Base-by-base conservation (phyloP, 2,329 filamentous ascomycete genomes). In the Gaeumannomyces tritici region DNA sequence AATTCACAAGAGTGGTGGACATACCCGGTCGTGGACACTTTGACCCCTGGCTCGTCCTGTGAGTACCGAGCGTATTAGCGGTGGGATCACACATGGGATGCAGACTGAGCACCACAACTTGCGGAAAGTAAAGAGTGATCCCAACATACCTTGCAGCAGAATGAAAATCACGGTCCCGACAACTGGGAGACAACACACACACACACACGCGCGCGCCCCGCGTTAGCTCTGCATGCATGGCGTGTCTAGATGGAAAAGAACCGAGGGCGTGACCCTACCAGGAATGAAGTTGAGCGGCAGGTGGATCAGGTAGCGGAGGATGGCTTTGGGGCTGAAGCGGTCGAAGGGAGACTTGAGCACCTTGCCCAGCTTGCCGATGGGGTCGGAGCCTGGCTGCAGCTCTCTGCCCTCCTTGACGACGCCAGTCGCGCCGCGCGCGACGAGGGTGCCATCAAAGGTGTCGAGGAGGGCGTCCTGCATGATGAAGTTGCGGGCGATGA, bases 281-380 rank as follows among this genome's bases (percentile, higher is more conserved):
- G 93, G 93, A 61, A 98, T 92, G 72, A 96, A 92, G 77, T 97
- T 98, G 64, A 98, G 81, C 13, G 93, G 93, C 55, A 96, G 80
- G 72, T 96, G 95, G 76, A 97, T 84, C 66, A 96, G 72, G 69
- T 93, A 93, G 64, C 90, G 81, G 54, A 96, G 77, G 57, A 96
- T 74, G 9, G 88, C 86, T 69, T 79, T 84, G 29, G 31, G 80
- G 79, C 31, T 80, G 81, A 67, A 84, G 65, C 78, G 79, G 27
- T 79, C 75, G 66, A 87, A 85, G 0, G 84, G 83, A 58, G 69
- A 81, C 73, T 83, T 85, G 62, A 86, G 66, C 9, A 84, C 75
- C 66, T 81, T 84, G 27, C 84, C 84, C 1, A 88, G 73, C 69
- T 81, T 78, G 60, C 75, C 73, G 67, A 87, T 83, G 1, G 84